These are phyloP conservation scores for Trifolium fragiferum DNA, from an alignment of 306 rosid genomes.

Conservation along the genomic window DNA sequence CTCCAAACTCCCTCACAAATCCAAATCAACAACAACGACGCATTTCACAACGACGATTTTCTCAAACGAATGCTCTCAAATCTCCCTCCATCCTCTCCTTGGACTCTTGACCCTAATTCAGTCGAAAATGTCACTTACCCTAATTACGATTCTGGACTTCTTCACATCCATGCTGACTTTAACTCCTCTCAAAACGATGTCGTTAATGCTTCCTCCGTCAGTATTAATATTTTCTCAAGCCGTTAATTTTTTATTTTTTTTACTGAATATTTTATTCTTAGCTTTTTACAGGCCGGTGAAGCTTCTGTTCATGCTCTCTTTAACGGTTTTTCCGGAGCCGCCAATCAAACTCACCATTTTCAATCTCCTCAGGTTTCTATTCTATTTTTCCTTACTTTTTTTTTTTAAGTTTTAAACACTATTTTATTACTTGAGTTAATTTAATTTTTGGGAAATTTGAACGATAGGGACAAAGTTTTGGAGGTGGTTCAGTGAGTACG, in stretches of 20 bases:
- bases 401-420: background rate
- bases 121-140: slow-evolving; percentile 46
- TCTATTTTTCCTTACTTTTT: background rate
- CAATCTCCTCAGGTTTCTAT: slow-evolving; percentile 61
- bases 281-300: slow-evolving; percentile 50
- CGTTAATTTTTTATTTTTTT: slow-evolving; percentile 8
- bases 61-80: slow-evolving; percentile 87
- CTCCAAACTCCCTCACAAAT: slow-evolving; percentile 47
- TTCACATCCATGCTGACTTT: slow-evolving; percentile 58
- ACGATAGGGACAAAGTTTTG: slow-evolving; percentile 53
- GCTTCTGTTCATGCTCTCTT: slow-evolving; percentile 60
- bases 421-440: background rate
- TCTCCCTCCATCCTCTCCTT: slow-evolving; percentile 61
- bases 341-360: slow-evolving; percentile 62
- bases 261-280: background rate
- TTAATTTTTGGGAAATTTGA: background rate
- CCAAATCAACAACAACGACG: slow-evolving; percentile 49
- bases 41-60: slow-evolving; percentile 74
- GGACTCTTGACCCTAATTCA: slow-evolving; percentile 56
- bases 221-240: background rate
- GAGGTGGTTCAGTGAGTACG: slow-evolving; percentile 51
- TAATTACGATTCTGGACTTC: slow-evolving; percentile 55
- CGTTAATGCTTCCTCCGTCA: slow-evolving; percentile 65
- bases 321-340: slow-evolving; percentile 59
- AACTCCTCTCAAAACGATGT: slow-evolving; percentile 69